Base-by-base conservation (phyloP, 2,329 filamentous ascomycete genomes). In the Botrytis elliptica region DNA sequence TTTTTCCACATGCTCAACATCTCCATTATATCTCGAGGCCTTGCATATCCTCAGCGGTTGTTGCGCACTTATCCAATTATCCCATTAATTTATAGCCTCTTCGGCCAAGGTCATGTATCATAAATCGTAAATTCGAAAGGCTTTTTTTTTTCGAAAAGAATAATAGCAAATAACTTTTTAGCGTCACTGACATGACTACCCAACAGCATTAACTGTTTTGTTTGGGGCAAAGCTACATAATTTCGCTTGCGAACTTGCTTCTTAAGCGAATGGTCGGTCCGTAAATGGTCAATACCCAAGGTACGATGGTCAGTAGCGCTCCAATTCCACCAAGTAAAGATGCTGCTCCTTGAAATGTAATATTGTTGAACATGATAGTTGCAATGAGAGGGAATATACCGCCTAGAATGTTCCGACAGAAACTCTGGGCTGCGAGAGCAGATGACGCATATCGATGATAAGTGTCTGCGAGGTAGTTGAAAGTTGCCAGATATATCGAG, bases 391-490 rank as follows among this genome's bases (percentile, higher is more conserved):
- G 94, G 76, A 98, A 97, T 0, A 90, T 83, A 2, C 94, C 95
- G 14, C 91, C 94, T 0, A 97, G 84, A 2, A 97, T 85, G 80
- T 97, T 98, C 18, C 95, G 89, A 78, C 93, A 95, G 81, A 93
- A 97, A 25, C 89, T 92, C 84, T 97, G 94, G 0, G 94, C 93
- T 0, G 95, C 95, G 9, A 97, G 84, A 0, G 95, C 94, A 0
- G 93, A 96, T 57, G 91, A 94, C 0, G 95, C 93, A 79, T 95
- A 97, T 3, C 88, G 86, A 80, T 94, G 92, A 82, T 97, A 98
- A 1, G 91, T 91, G 80, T 98, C 95, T 33, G 94, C 94, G 1
- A 98, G 86, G 78, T 97, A 98, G 81, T 98, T 98, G 84, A 98
- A 97, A 0, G 94, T 93, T 4, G 94, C 91, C 1, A 98, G 87